These are phyloP conservation scores for Pseudevernia furfuracea DNA, from an alignment of 495 filamentous ascomycete species.

Conservation along the genomic window DNA sequence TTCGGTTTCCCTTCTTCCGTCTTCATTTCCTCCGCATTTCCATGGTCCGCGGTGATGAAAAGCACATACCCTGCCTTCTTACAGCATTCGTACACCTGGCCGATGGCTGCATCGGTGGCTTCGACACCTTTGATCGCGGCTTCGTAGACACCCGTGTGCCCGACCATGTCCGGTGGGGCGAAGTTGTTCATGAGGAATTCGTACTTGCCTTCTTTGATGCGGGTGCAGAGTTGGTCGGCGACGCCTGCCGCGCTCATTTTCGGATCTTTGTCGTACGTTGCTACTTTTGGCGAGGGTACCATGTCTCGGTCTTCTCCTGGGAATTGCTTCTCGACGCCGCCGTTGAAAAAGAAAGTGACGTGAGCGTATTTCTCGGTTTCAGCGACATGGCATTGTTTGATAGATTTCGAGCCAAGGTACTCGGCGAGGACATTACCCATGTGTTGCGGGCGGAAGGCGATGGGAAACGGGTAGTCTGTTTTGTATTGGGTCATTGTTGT, in stretches of 20 bases:
- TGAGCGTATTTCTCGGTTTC: slow-evolving; percentile 99
- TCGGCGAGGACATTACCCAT: slow-evolving; percentile 97
- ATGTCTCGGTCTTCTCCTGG: slow-evolving; percentile 77
- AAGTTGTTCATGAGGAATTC: slow-evolving; percentile 99
- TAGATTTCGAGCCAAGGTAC: slow-evolving; percentile 60
- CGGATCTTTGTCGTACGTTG: slow-evolving; percentile 96
- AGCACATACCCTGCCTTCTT: slow-evolving; percentile 86
- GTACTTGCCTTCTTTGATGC: slow-evolving; percentile 71
- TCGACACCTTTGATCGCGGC: slow-evolving; percentile 82
- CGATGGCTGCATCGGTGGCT: slow-evolving; percentile 89
- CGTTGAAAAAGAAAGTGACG: slow-evolving; percentile 99
- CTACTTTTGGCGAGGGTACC: slow-evolving; percentile 65
- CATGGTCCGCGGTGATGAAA: slow-evolving; percentile 93
- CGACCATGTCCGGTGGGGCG: slow-evolving; percentile 97
- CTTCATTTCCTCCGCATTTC: slow-evolving; percentile 99
- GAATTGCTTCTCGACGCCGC: slow-evolving; percentile 95
- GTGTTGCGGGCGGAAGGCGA: slow-evolving; percentile 88
- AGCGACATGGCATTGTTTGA: slow-evolving; percentile 90
- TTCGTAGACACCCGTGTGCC: slow-evolving; percentile 94
- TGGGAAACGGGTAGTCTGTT: slow-evolving; percentile 81
- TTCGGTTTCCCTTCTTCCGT: slow-evolving; percentile 91
- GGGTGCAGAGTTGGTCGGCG: slow-evolving; percentile 75
- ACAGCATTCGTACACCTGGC: slow-evolving; percentile 82
- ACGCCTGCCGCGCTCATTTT: slow-evolving; percentile 90
- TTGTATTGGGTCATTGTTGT: slow-evolving; percentile 99